phyloP scores from a whole-genome alignment of 1,284 basidiomycete genomes.

The Rhodotorula sp. region DNA sequence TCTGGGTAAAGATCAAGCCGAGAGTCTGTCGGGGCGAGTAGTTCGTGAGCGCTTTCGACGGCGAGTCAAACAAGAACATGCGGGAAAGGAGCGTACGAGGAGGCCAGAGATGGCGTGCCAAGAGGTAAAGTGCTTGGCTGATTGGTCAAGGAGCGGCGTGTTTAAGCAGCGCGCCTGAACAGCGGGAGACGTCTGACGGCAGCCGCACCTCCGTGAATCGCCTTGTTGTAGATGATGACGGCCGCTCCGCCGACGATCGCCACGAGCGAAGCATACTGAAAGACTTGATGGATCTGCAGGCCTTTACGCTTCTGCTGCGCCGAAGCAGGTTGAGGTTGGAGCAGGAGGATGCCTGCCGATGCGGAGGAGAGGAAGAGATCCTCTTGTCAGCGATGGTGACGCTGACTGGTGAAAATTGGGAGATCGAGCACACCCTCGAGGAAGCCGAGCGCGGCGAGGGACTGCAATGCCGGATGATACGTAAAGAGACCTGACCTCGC shows the following conservation, averaged over 20 bases:
- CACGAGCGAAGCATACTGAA: slow-evolving; percentile 35
- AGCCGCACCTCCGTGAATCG: slow-evolving; percentile 32
- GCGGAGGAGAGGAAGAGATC: too few relatives aligned
- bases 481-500: slow-evolving; percentile 34
- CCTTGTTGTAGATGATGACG: slow-evolving; percentile 44
- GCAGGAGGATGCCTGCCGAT: slow-evolving; percentile 35
- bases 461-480: slow-evolving; percentile 42
- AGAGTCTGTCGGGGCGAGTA: slow-evolving; percentile 19
- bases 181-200: too few relatives aligned
- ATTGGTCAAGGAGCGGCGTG: too few relatives aligned
- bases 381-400: background rate
- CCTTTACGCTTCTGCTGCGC: slow-evolving; percentile 35
- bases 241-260: slow-evolving; percentile 32
- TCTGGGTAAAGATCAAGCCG: slow-evolving; percentile 36
- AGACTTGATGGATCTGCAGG: slow-evolving; percentile 38
- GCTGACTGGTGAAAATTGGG: too few relatives aligned
- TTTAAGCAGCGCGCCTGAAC: too few relatives aligned
- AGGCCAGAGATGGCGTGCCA: slow-evolving; percentile 42
- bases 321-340: slow-evolving; percentile 37
- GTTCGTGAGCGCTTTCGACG: too few relatives aligned
- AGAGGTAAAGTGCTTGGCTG: slow-evolving; percentile 39
- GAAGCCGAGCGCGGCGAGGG: slow-evolving; percentile 38
- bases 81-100: slow-evolving; percentile 7
- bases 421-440: slow-evolving; percentile 27
- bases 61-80: too few relatives aligned